Percentiles rank a stretch among this genome's conserved stretches.
Evolutionary conservation across 495 filamentous ascomycete genomes (phyloP).

Genomic region (Friedmanniomyces endolithicus): DNA sequence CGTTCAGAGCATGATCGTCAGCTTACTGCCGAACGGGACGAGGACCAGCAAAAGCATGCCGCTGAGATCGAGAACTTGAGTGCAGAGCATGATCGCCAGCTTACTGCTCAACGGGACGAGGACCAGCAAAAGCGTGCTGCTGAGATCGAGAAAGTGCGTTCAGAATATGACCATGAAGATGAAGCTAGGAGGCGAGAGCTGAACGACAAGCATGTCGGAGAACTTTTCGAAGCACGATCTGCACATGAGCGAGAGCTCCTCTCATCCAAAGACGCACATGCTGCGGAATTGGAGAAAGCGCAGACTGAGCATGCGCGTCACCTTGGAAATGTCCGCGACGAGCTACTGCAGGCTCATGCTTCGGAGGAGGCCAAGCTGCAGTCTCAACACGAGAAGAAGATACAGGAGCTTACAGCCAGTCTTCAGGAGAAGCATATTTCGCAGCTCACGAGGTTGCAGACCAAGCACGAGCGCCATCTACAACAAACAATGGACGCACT

Average conservation of each 20-base stretch:
- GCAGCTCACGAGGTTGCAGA: not conserved
- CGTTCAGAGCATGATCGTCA: not conserved
- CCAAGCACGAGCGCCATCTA: not conserved
- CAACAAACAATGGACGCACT: not conserved
- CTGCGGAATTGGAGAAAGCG: not conserved
- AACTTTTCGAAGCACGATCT: not conserved
- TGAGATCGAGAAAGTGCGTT: not conserved
- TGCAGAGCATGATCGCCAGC: not conserved
- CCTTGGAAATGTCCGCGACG: not conserved
- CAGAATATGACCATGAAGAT: not conserved
- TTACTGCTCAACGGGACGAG: not conserved
- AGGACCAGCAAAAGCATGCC: too few species aligned
- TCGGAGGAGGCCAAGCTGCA: not conserved
- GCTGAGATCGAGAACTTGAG: not conserved
- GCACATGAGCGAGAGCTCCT: not conserved
- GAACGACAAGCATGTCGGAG: not conserved
- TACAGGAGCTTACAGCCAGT: not conserved
- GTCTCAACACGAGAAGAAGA: not conserved
- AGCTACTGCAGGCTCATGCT: not conserved
- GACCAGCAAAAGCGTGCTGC: not conserved
- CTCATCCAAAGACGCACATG: not conserved
- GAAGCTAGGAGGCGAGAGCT: not conserved
- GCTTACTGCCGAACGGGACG: too few species aligned
- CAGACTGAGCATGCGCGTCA: not conserved
- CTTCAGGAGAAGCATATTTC: not conserved